Evolutionary conservation across 2,329 filamentous ascomycete genomes (phyloP).

Genomic region (Alternaria longipes): DNA sequence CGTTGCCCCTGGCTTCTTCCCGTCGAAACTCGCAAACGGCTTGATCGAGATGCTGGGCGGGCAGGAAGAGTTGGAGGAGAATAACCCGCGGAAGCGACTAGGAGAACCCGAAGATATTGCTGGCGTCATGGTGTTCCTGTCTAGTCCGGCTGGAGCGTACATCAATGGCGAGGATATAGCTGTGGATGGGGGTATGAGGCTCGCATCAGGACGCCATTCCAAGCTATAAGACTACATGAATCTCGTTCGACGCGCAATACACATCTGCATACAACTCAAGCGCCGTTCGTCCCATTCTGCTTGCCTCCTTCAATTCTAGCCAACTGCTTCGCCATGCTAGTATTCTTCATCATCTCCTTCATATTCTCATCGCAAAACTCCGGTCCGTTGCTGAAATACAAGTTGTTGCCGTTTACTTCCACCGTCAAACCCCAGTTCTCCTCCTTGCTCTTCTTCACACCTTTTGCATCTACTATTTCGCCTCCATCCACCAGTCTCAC

Average conservation of each 20-base stretch:
- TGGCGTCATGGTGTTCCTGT: slow-evolving; percentile 49
- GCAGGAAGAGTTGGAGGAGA: slow-evolving; percentile 52
- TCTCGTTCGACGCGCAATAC: neutral
- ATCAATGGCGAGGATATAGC: slow-evolving; percentile 47
- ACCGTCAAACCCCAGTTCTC: slow-evolving; percentile 40
- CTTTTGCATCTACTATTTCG: slow-evolving; percentile 37
- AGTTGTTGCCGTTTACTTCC: slow-evolving; percentile 39
- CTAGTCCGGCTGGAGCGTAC: slow-evolving; percentile 40
- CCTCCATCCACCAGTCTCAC: slow-evolving; percentile 43
- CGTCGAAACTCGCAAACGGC: slow-evolving; percentile 49
- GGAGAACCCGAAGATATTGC: slow-evolving; percentile 51
- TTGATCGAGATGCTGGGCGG: slow-evolving; percentile 51
- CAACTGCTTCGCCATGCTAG: slow-evolving; percentile 40
- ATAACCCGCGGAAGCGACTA: slow-evolving; percentile 44
- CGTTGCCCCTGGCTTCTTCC: slow-evolving; percentile 53
- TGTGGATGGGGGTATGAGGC: slow-evolving; percentile 44
- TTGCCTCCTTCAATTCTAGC: slow-evolving; percentile 34
- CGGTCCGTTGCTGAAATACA: slow-evolving; percentile 37
- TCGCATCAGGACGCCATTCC: slow-evolving; percentile 36
- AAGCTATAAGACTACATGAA: slow-evolving; percentile 28
- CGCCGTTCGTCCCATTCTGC: slow-evolving; percentile 15
- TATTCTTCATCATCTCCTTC: slow-evolving; percentile 42
- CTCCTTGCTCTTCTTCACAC: slow-evolving; percentile 28
- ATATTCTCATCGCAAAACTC: slow-evolving; percentile 39
- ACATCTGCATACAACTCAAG: neutral